Conservation (phyloP, 805 yeast species). For the Kluyveromyces siamensis region DNA sequence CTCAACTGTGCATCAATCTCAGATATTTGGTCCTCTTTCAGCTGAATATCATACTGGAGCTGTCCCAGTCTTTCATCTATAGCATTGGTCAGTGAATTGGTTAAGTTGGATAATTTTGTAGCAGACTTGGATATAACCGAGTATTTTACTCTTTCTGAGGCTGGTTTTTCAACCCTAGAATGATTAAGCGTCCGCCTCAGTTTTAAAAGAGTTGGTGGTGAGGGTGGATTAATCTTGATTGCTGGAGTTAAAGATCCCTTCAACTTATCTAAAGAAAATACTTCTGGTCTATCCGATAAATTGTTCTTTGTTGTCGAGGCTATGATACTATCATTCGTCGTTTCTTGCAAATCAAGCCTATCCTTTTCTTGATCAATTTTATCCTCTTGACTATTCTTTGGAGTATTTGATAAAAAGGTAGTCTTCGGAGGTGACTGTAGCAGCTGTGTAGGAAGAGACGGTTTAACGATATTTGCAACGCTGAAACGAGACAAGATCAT, state of each 20-base stretch:
- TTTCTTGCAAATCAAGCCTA: background rate
- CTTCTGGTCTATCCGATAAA: background rate
- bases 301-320: background rate
- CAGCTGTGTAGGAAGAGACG: conserved; percentile 7
- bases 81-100: conserved; percentile 5
- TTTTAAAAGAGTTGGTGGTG: conserved; percentile 2
- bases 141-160: background rate
- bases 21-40: background rate
- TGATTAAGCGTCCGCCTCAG: too few species aligned
- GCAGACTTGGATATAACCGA: background rate
- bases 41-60: background rate
- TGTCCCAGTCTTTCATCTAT: background rate
- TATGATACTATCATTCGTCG: background rate
- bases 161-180: background rate
- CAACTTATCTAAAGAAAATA: background rate
- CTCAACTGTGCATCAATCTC: conserved; percentile 1
- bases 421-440: conserved; percentile 2
- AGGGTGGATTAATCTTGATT: conserved; percentile 1
- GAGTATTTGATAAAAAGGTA: conserved; percentile 1
- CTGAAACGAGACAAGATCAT: conserved; percentile 21
- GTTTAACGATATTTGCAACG: conserved; percentile 13
- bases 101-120: conserved; percentile 4
- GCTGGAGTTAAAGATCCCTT: conserved; percentile 2
- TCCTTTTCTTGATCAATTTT: background rate
- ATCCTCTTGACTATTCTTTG: conserved; percentile 2